Base-by-base conservation (phyloP, 1,284 basidiomycete species). In the Peniophora sp. region DNA sequence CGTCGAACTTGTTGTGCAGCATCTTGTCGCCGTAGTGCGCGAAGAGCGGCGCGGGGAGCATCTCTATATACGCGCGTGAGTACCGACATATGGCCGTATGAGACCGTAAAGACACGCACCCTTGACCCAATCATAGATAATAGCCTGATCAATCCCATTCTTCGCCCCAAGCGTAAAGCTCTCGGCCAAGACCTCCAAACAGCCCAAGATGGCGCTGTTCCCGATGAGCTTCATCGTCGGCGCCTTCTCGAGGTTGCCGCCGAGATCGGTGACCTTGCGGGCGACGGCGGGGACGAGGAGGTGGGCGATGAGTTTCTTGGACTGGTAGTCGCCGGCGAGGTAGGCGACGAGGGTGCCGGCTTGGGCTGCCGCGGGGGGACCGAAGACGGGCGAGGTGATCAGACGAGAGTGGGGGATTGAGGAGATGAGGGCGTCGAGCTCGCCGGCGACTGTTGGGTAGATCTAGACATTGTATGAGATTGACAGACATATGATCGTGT, bases 141-240 rank as follows among this genome's bases (percentile, higher is more conserved):
- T 71, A 10, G 78, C 73, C 2, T 82, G 71, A 3, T 82, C 85
- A 18, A 95, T 85, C 15, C 91, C 92, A 0, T 88, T 76, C 65
- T 92, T 92, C 61, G 92, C 88, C 2, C 85, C 85, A 15, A 95
- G 75, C 3, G 92, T 95, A 63, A 88, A 83, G 35, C 78, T 75
- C 68, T 95, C 92, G 0, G 85, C 80, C 18, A 95, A 72, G 34
- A 94, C 72, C 63, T 94, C 92, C 50, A 93, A 73, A 44, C 77
- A 71, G 10, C 83, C 82, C 42, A 88, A 65, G 50, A 88, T 79
- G 66, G 88, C 68, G 0, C 83, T 80, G 57, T 88, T 88, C 11
- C 84, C 85, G 45, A 91, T 83, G 51, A 90, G 73, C 68, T 94
- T 94, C 70, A 92, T 82, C 6, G 81, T 85, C 24, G 81, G 78